phyloP scores from a whole-genome alignment of 2,329 filamentous ascomycete genomes.

The Fusarium sp. region DNA sequence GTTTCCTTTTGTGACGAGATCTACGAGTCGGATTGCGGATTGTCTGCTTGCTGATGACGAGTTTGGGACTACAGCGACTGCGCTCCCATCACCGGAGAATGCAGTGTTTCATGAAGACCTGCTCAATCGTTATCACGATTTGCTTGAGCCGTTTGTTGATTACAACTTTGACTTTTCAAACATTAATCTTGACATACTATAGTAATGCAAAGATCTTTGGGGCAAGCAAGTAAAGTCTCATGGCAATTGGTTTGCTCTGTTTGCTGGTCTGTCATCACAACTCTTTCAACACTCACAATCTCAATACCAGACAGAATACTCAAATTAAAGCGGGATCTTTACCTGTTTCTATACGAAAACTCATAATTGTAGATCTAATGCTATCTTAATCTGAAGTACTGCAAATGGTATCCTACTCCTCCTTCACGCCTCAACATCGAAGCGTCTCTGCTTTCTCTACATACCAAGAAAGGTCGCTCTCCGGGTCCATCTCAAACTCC shows the following conservation, averaged over 20 bases:
- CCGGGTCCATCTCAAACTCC: slow-evolving; percentile 37
- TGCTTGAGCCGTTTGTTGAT: slow-evolving; percentile 37
- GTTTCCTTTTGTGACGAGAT: slow-evolving; percentile 35
- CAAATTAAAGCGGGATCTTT: no score
- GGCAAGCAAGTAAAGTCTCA: not conserved
- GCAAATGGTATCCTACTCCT: not conserved
- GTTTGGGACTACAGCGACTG: slow-evolving; percentile 16
- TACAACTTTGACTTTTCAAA: slow-evolving; percentile 33
- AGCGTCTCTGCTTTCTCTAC: slow-evolving; percentile 37
- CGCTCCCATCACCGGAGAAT: slow-evolving; percentile 32
- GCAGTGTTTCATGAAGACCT: slow-evolving; percentile 27
- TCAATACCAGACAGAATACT: no score
- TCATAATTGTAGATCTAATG: not conserved
- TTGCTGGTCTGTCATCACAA: no score
- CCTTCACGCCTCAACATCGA: not conserved
- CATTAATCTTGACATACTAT: slow-evolving; percentile 16
- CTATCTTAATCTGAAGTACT: not conserved
- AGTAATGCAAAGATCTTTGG: not conserved
- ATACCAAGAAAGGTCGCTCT: slow-evolving; percentile 37
- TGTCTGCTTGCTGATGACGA: slow-evolving; percentile 34
- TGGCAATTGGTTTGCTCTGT: not conserved
- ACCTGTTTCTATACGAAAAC: not conserved
- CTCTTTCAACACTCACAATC: no score
- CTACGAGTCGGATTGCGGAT: slow-evolving; percentile 27
- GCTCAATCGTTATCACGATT: slow-evolving; percentile 32